Base-by-base conservation (phyloP, 208 protist genomes). In the Blastocrithidia nonstop region DNA sequence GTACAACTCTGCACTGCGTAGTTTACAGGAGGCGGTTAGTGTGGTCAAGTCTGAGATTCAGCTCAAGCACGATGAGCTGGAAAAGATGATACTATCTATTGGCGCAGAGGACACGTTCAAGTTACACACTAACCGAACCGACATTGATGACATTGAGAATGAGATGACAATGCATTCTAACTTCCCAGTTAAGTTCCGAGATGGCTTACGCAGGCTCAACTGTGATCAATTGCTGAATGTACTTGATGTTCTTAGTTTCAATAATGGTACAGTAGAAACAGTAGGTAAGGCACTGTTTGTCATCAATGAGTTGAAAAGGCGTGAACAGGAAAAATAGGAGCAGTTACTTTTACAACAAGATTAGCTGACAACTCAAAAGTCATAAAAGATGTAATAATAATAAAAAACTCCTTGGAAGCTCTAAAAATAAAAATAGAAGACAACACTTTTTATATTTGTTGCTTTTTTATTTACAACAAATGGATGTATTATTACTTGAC, bases 121-220 rank as follows among this genome's bases (percentile, higher is more conserved):
- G n/a, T n/a, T n/a, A n/a, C n/a, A n/a, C n/a, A n/a, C n/a, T n/a
- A n/a, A n/a, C n/a, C n/a, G n/a, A n/a, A n/a, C n/a, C n/a, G n/a
- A n/a, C n/a, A n/a, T n/a, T n/a, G n/a, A n/a, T n/a, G 13, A 60
- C 3, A 69, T 59, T 29, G 64, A 79, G 31, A 63, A 67, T n/a
- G 52, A 58, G 15, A 74, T 72, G 33, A 80, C 81, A 11, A 90
- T 90, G 76, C 81, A 90, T 56, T 69, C 58, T 6, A 84, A 84
- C 50, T 48, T 87, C 19, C 81, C 81, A 2, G 35, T 46, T 11
- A 22, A 58, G 49, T 90, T 80, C 44, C 69, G 81, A 31, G 59
- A 54, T 16, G 65, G 82, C 37, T 56, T 90, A 60, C 65, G 67
- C 1, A 65, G 65, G 38, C 39, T 86, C 41, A 59, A 79, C n/a